Evolutionary conservation across 106 monocot genomes (phyloP).

Genomic region (Narthecium ossifragum): DNA sequence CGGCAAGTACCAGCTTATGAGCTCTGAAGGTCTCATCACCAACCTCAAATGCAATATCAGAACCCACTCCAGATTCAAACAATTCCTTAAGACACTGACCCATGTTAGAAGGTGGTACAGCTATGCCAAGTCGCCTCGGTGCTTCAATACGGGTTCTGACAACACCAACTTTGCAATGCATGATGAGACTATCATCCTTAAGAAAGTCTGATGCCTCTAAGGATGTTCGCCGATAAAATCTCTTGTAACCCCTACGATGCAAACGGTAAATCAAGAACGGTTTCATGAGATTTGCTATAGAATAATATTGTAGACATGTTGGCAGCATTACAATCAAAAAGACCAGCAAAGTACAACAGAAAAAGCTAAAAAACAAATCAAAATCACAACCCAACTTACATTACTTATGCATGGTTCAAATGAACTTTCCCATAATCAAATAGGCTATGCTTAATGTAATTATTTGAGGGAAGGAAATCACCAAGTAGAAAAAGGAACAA

Average conservation of each 20-base stretch:
- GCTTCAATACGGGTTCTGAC: constrained; percentile 34
- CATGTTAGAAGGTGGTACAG: constrained; percentile 34
- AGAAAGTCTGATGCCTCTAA: constrained; percentile 44
- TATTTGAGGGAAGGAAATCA: too few relatives aligned
- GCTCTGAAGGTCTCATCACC: constrained; percentile 33
- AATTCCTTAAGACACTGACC: constrained; percentile 22
- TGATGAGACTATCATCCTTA: constrained; percentile 34
- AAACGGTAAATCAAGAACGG: too few relatives aligned
- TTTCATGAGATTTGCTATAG: too few relatives aligned
- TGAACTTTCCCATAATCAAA: too few relatives aligned
- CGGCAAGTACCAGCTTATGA: constrained; percentile 43
- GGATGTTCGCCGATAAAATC: constrained; percentile 39
- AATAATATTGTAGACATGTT: too few relatives aligned
- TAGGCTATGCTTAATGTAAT: too few relatives aligned
- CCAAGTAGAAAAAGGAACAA: too few relatives aligned
- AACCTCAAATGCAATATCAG: constrained; percentile 39
- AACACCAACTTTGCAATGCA: constrained; percentile 51
- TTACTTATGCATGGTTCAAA: too few relatives aligned
- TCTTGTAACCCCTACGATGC: constrained; percentile 63
- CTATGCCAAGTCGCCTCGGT: constrained; percentile 16
- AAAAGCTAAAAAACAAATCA: too few relatives aligned
- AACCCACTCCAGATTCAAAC: constrained; percentile 22
- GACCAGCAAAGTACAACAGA: too few relatives aligned
- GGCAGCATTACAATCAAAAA: too few relatives aligned
- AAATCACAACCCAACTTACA: too few relatives aligned